phyloP scores from a whole-genome alignment of 2,329 filamentous ascomycete genomes.

The Scytalidium sp. region DNA sequence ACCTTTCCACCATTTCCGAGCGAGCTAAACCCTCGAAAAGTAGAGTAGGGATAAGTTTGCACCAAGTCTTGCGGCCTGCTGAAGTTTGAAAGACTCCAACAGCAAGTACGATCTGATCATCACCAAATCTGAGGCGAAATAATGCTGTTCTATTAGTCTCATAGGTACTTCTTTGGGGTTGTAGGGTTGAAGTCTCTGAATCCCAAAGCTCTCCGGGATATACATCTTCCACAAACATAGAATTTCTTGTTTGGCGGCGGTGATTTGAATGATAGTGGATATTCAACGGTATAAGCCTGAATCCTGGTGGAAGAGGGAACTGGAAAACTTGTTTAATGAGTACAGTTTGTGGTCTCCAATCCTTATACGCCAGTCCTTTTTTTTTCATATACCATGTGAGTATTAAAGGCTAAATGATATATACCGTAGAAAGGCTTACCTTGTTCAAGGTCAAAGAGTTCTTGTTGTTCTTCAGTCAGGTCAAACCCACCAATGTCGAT shows the following conservation, averaged over 20 bases:
- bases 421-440: not conserved
- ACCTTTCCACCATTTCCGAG: not conserved
- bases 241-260: not conserved
- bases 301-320: not conserved
- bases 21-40: not conserved
- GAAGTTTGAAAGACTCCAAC: not conserved
- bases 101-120: not conserved
- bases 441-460: not conserved
- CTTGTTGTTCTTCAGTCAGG: not conserved
- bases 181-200: not conserved
- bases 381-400: not conserved
- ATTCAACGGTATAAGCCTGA: not conserved
- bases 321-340: not conserved
- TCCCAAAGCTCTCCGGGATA: not conserved
- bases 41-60: not conserved
- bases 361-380: not conserved
- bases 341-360: not conserved
- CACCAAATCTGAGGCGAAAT: not conserved
- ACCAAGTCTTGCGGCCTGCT: not conserved
- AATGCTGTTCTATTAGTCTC: not conserved
- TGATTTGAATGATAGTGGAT: not conserved
- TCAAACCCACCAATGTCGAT: not conserved
- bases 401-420: not conserved
- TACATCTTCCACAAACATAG: not conserved
- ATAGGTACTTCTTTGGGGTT: not conserved